A percentile compares a stretch with the other conserved stretches of the same genome.
Conservation (phyloP, 2,329 filamentous ascomycete genomes). For the Coleophoma eucalyptorum region DNA sequence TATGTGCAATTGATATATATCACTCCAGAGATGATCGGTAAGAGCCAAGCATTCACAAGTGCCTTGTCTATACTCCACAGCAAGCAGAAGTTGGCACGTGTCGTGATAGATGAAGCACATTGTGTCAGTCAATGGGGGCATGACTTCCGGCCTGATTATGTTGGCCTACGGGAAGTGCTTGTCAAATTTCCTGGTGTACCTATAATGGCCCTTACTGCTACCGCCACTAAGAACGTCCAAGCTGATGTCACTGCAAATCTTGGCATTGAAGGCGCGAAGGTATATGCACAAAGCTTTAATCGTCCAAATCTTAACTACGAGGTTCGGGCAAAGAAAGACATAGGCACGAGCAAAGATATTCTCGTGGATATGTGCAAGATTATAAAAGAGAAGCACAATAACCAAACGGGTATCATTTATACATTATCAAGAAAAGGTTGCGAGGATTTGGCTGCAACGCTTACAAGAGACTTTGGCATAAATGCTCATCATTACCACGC, state of each 20-base stretch:
- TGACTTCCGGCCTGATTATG: constrained; percentile 96
- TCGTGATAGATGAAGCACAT: constrained; percentile 98
- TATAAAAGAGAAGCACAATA: constrained; percentile 66
- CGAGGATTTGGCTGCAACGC: constrained; percentile 71
- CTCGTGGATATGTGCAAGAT: constrained; percentile 52
- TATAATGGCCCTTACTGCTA: constrained; percentile 92
- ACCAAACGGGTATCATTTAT: constrained; percentile 87
- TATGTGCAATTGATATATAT: constrained; percentile 87
- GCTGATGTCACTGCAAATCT: constrained; percentile 89
- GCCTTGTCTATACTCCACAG: constrained; percentile 65
- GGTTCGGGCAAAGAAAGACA: constrained; percentile 67
- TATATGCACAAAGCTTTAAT: constrained; percentile 93
- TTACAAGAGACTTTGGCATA: constrained; percentile 60
- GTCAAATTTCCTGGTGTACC: constrained; percentile 73
- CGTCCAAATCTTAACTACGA: constrained; percentile 92
- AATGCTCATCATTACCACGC: constrained; percentile 85
- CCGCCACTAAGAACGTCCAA: constrained; percentile 89
- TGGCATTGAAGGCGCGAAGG: constrained; percentile 69
- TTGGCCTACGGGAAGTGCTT: constrained; percentile 73
- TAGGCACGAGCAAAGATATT: constrained; percentile 47
- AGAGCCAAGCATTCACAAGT: constrained; percentile 66
- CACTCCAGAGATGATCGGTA: constrained; percentile 94
- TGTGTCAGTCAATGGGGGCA: constrained; percentile 99
- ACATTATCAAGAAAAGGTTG: constrained; percentile 82
- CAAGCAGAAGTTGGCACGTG: constrained; percentile 71